phyloP scores from a whole-genome alignment of 2,329 filamentous ascomycete genomes.

The Aspergillus ibericus region DNA sequence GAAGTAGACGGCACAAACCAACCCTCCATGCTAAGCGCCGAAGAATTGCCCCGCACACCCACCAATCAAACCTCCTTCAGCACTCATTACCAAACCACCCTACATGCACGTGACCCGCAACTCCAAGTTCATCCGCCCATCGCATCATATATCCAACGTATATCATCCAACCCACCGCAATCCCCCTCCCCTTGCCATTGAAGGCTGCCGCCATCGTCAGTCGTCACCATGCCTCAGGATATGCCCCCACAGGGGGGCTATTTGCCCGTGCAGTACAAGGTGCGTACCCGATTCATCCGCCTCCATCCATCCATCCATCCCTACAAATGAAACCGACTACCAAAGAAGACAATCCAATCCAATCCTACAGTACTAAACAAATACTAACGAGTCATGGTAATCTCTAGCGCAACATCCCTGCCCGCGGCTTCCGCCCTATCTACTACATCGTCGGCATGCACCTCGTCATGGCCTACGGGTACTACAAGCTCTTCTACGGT shows the following conservation, averaged over 20 bases:
- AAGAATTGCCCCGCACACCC: constrained; percentile 10
- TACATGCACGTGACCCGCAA: constrained; percentile 27
- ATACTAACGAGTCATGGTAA: not conserved
- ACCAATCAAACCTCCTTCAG: constrained; percentile 31
- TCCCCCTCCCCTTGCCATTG: constrained; percentile 19
- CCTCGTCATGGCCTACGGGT: constrained; percentile 81
- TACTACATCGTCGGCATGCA: constrained; percentile 75
- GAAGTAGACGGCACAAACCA: not conserved
- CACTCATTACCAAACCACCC: constrained; percentile 31
- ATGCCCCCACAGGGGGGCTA: constrained; percentile 96
- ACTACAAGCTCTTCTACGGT: constrained; percentile 80
- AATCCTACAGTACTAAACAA: constrained; percentile 10
- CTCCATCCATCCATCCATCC: too few species aligned
- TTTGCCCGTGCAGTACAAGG: constrained; percentile 95
- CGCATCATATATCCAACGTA: constrained; percentile 14
- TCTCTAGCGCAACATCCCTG: constrained; percentile 80
- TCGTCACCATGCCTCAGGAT: constrained; percentile 82
- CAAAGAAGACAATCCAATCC: not conserved
- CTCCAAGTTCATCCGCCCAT: constrained; percentile 31
- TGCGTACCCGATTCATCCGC: constrained; percentile 44
- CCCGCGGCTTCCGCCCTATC: constrained; percentile 82
- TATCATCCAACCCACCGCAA: constrained; percentile 19
- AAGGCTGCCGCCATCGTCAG: constrained; percentile 20
- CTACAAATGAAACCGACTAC: not conserved
- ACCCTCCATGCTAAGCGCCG: not conserved